These are phyloP conservation scores for Fistulifera pelliculosa DNA, from an alignment of 108 stramenopile genomes.

Conservation along the genomic window DNA sequence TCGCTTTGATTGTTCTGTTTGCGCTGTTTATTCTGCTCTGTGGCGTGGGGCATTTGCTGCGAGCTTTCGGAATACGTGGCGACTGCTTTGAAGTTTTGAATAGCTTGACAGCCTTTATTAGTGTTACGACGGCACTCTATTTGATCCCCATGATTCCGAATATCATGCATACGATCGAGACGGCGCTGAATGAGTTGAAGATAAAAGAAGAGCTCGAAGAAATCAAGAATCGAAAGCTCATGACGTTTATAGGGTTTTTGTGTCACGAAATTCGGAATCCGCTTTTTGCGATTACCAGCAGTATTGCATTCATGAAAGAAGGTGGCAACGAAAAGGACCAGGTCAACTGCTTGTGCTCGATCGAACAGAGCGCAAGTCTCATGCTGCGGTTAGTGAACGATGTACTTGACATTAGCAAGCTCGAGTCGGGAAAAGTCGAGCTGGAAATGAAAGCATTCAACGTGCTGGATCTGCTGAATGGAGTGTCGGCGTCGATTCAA, in stretches of 20 bases:
- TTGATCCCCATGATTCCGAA: conserved; percentile 36
- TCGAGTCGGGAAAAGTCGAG: conserved; percentile 26
- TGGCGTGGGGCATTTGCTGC: conserved; percentile 36
- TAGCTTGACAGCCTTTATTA: conserved; percentile 29
- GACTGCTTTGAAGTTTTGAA: conserved; percentile 18
- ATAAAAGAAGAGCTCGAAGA: conserved; percentile 9
- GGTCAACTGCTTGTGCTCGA: conserved; percentile 4
- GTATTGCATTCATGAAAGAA: conserved; percentile 12
- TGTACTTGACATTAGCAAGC: conserved; percentile 27
- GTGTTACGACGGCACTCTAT: conserved; percentile 27
- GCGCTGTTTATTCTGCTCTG: conserved; percentile 47
- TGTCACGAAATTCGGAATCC: conserved; percentile 16
- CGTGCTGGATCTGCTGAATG: neutral
- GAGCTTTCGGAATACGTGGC: conserved; percentile 17
- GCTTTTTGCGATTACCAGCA: conserved; percentile 11
- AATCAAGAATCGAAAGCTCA: conserved; percentile 12
- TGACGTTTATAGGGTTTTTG: conserved; percentile 27
- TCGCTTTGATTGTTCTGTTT: conserved; percentile 28
- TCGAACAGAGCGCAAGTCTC: conserved; percentile 14
- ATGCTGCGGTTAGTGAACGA: conserved; percentile 35
- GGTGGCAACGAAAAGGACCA: conserved; percentile 1
- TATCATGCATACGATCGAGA: conserved; percentile 18
- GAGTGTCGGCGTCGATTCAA: neutral
- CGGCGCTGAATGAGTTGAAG: conserved; percentile 8
- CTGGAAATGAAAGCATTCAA: conserved; percentile 6